Base-by-base conservation (phyloP, 139 green algal species). In the Chlorella vulgaris region DNA sequence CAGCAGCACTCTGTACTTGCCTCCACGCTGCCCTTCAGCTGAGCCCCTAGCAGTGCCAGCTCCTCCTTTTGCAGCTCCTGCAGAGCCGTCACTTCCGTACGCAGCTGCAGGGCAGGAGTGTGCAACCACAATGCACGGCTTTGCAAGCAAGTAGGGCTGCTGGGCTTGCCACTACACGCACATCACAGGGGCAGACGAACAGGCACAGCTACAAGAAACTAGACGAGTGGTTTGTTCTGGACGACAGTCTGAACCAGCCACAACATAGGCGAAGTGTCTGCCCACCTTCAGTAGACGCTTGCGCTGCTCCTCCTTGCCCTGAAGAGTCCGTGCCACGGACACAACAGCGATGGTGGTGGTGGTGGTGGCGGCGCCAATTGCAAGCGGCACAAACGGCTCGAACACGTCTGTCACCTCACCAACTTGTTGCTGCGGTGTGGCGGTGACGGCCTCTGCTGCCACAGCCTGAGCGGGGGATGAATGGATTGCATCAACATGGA, bases 61-160 rank as follows among this genome's bases (percentile, higher is more conserved):
- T 65, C 55, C 55, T 65, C 55, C 55, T 29, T 65, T 21, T 65
- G 55, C 55, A 65, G 55, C 55, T 65, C 18, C 55, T 65, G 55
- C 15, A 65, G 55, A 5, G 55, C 55, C 22, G 55, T 29, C 55
- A 65, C 55, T 21, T 28, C 55, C n/a, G 15, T 65, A 21, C 55
- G 55, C 15, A 65, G 55, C 55, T 65, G 55, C 55, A n/a, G 47
- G n/a, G n/a, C n/a, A n/a, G n/a, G n/a, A n/a, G n/a, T n/a, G n/a
- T n/a, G n/a, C n/a, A n/a, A n/a, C n/a, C n/a, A n/a, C n/a, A n/a
- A n/a, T n/a, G n/a, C n/a, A n/a, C n/a, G n/a, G n/a, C n/a, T n/a
- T n/a, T n/a, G n/a, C n/a, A n/a, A n/a, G n/a, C n/a, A n/a, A n/a
- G n/a, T n/a, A n/a, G n/a, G n/a, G n/a, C n/a, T n/a, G n/a, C n/a